Conservation (phyloP, 2,329 filamentous ascomycete genomes). For the Aspergillus fumigatus region DNA sequence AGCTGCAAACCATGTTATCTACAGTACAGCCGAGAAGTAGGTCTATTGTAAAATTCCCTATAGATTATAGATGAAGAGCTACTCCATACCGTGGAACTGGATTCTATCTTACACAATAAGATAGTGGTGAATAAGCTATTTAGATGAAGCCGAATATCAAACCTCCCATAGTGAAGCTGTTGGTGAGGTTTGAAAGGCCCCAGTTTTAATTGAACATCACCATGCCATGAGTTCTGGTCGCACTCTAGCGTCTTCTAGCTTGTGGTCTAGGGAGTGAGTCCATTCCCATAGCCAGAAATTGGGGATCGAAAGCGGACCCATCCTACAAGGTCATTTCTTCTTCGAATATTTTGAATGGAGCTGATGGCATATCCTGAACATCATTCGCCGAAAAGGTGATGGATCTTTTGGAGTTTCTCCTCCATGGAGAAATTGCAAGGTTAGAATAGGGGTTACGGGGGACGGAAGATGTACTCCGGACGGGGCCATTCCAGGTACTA, state of each 20-base stretch:
- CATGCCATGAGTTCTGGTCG: constrained; percentile 23
- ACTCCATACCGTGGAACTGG: not conserved
- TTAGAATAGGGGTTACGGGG: not conserved
- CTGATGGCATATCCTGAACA: not conserved
- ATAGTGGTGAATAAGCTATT: not conserved
- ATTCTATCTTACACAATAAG: not conserved
- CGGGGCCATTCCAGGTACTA: not conserved
- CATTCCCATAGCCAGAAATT: constrained; percentile 9
- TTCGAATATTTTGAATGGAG: not conserved
- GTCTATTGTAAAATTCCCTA: no score
- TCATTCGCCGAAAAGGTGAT: constrained; percentile 7
- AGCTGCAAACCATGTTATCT: not conserved
- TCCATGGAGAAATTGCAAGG: not conserved
- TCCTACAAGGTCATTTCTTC: not conserved
- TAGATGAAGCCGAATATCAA: not conserved
- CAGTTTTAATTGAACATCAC: constrained; percentile 20
- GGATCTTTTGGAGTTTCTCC: not conserved
- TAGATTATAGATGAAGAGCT: not conserved
- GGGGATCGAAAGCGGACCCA: constrained; percentile 10
- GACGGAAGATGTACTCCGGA: not conserved
- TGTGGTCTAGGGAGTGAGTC: constrained; percentile 10
- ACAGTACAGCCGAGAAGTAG: not conserved
- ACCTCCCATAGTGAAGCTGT: not conserved
- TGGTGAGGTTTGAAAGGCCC: not conserved
- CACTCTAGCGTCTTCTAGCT: constrained; percentile 32